These are phyloP conservation scores for Podospora bellae-mahoneyi DNA, from an alignment of 495 filamentous ascomycete species.

Conservation along the genomic window DNA sequence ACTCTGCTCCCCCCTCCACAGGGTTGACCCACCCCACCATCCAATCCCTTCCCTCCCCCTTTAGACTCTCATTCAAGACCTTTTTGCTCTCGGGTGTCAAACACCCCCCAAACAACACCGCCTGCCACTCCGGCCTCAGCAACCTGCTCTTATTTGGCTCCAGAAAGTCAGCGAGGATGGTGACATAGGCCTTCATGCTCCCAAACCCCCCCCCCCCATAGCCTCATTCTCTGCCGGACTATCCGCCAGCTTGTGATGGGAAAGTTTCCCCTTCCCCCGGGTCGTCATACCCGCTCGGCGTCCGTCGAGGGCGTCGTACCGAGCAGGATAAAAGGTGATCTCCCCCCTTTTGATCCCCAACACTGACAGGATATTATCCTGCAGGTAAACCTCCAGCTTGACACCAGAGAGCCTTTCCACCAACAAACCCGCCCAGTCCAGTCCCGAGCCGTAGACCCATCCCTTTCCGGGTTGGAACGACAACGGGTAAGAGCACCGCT, in stretches of 20 bases:
- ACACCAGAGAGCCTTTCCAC: conserved; percentile 29
- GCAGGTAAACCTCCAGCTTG: conserved; percentile 31
- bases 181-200: conserved; percentile 28
- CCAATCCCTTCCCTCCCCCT: conserved; percentile 25
- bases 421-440: conserved; percentile 37
- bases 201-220: conserved; percentile 32
- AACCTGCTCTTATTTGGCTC: conserved; percentile 32
- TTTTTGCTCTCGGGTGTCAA: conserved; percentile 14
- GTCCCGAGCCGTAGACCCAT: conserved; percentile 36
- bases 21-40: conserved; percentile 25
- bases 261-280: conserved; percentile 9
- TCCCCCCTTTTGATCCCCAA: conserved; percentile 16
- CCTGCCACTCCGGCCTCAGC: conserved; percentile 26
- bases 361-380: conserved; percentile 25
- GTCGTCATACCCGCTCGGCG: conserved; percentile 24
- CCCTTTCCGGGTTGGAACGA: conserved; percentile 37
- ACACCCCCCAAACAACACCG: conserved; percentile 33
- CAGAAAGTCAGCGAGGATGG: conserved; percentile 14
- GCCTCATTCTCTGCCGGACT: background rate
- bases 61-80: conserved; percentile 19
- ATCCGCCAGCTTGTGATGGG: background rate
- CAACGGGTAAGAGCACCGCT: conserved; percentile 31
- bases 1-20: conserved; percentile 19
- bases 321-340: conserved; percentile 33
- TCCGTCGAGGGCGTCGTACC: background rate